Conservation (phyloP, 257 asterid genomes). For the Nyctanthes arbortristis region DNA sequence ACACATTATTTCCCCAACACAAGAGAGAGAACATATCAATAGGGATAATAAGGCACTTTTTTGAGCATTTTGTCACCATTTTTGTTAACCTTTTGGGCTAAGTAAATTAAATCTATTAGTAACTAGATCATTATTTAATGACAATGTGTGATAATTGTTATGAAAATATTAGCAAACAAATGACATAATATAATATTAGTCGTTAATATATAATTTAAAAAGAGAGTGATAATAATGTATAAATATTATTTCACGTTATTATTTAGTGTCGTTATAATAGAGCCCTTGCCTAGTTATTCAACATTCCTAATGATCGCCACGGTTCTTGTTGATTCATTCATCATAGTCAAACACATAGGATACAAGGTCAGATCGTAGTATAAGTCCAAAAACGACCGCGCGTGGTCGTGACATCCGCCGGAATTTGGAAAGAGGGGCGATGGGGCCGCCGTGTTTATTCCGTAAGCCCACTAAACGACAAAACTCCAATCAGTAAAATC, state of each 20-base stretch:
- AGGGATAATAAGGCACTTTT: too few species aligned
- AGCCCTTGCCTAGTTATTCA: slow-evolving; percentile 18
- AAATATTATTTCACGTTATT: background rate
- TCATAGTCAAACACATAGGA: background rate
- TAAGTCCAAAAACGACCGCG: slow-evolving; percentile 41
- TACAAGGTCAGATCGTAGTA: slow-evolving; percentile 28
- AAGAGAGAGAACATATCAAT: too few species aligned
- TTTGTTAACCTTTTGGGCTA: too few species aligned
- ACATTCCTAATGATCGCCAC: slow-evolving; percentile 19
- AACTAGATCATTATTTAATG: too few species aligned
- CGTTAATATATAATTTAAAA: background rate
- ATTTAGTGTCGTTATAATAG: background rate
- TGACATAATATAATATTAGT: too few species aligned
- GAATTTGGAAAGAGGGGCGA: slow-evolving; percentile 16
- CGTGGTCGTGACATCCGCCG: slow-evolving; percentile 43
- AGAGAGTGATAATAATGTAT: background rate
- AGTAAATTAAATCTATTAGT: too few species aligned
- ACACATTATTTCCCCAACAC: too few species aligned
- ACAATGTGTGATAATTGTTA: too few species aligned
- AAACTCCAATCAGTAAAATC: slow-evolving; percentile 33
- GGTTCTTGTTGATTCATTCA: background rate
- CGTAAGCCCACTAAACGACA: slow-evolving; percentile 31
- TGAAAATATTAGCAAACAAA: too few species aligned
- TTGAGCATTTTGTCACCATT: too few species aligned
- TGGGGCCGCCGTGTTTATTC: slow-evolving; percentile 32